Evolutionary conservation across 2,329 filamentous ascomycete species (phyloP).

Genomic region (Aspergillus thermomutatus): DNA sequence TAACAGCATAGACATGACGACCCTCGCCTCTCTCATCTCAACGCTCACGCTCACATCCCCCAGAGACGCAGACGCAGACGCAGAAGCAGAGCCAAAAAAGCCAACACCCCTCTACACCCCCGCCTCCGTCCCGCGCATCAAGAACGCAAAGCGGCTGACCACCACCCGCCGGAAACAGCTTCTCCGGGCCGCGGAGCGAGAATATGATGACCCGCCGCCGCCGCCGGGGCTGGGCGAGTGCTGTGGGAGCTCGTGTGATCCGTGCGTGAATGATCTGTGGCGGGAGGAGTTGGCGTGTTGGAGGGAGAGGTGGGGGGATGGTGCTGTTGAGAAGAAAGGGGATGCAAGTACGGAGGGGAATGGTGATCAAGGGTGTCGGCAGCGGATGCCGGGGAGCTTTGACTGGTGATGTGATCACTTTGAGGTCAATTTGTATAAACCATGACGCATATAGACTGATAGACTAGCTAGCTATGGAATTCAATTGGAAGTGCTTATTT

Average conservation of each 20-base stretch:
- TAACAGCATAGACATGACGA: not conserved
- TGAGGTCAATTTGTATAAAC: not conserved
- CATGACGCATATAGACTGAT: not conserved
- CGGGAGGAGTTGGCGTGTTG: slow-evolving; percentile 31
- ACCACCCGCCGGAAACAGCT: slow-evolving; percentile 33
- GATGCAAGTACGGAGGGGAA: not conserved
- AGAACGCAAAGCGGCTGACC: slow-evolving; percentile 28
- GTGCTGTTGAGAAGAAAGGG: slow-evolving; percentile 11
- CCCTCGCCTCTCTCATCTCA: not conserved
- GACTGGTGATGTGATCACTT: too few relatives aligned
- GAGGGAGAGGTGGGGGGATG: slow-evolving; percentile 34
- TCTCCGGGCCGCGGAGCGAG: slow-evolving; percentile 27
- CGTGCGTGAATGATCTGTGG: slow-evolving; percentile 36
- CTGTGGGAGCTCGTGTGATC: slow-evolving; percentile 37
- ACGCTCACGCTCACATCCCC: not conserved
- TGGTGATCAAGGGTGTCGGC: slow-evolving; percentile 4
- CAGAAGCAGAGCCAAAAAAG: not conserved
- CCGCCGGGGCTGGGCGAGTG: slow-evolving; percentile 30
- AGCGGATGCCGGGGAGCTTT: slow-evolving; percentile 20
- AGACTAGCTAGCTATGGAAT: not conserved
- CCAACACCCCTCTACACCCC: slow-evolving; percentile 24
- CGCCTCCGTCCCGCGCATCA: slow-evolving; percentile 24
- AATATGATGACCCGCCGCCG: slow-evolving; percentile 30
- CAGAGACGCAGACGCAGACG: not conserved
- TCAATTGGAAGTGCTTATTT: not conserved